Evolutionary conservation across 192 early-diverging fungal genomes (phyloP), one percentile per base, ranked within the genome.

Genomic region (Rhizophlyctis rosea): DNA sequence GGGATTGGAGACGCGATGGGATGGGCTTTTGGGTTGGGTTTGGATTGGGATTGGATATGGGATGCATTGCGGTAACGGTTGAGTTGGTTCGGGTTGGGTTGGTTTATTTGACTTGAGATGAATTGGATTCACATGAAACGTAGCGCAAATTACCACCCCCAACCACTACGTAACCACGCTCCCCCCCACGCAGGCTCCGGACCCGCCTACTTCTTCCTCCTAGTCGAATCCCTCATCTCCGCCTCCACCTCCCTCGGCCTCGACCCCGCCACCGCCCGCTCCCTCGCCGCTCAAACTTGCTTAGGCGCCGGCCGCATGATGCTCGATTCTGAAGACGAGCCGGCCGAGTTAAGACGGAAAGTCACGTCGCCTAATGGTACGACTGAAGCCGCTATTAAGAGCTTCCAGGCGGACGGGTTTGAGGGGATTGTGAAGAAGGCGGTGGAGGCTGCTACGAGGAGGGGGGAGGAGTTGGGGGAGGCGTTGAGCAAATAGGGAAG

Each of bases 131-230:
- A 47, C 13, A 58, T 25, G 14, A 34, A 57, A 11, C 24, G n/a
- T n/a, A n/a, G n/a, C n/a, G n/a, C n/a, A n/a, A n/a, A n/a, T n/a
- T n/a, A n/a, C n/a, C n/a, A n/a, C n/a, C n/a, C n/a, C n/a, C n/a
- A n/a, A n/a, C n/a, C n/a, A n/a, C n/a, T n/a, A n/a, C n/a, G n/a
- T n/a, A n/a, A n/a, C n/a, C n/a, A n/a, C n/a, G n/a, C n/a, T n/a
- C n/a, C n/a, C n/a, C n/a, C n/a, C n/a, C n/a, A n/a, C 39, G 13
- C 48, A 76, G 92, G 95, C 2, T 90, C 87, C n/a, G 95, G 95
- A 3, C 95, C 95, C 2, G 95, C 95, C 1, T 97, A 97, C 69
- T 97, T 97, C 73, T 97, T 97, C 77, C 72, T 94, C 64, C 76
- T 97, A 57, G 82, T 94, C 72, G 94, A 94, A 74, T 85, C 86